phyloP scores from a whole-genome alignment of 1,284 basidiomycete genomes.

The Tremellales sp. region DNA sequence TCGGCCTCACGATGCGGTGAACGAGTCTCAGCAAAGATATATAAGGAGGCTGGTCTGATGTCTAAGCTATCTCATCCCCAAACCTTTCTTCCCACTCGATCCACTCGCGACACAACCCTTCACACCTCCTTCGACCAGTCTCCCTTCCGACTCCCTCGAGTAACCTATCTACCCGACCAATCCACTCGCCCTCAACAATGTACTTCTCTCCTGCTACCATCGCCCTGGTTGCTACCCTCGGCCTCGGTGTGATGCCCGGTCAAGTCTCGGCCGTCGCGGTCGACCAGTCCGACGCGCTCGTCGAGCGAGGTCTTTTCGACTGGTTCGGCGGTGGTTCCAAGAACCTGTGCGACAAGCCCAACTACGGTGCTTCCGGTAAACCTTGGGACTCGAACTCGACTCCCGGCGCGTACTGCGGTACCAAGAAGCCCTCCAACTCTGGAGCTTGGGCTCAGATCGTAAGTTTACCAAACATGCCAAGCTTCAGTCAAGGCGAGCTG shows the following conservation, averaged over 20 bases:
- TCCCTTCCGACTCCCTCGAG: conserved; percentile 4
- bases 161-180: conserved; percentile 3
- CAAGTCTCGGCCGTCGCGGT: conserved; percentile 5
- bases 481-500: neutral
- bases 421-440: conserved; percentile 22
- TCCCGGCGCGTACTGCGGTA: conserved; percentile 25
- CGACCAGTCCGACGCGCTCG: conserved; percentile 6
- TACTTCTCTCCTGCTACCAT: conserved; percentile 20
- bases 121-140: conserved; percentile 13
- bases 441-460: conserved; percentile 19
- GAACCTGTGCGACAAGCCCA: conserved; percentile 18
- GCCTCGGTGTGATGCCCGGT: conserved; percentile 12
- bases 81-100: conserved; percentile 5
- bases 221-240: conserved; percentile 15
- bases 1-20: too few species aligned
- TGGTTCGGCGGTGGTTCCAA: neutral
- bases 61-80: conserved; percentile 5
- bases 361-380: conserved; percentile 22
- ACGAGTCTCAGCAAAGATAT: too few species aligned
- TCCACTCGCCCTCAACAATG: conserved; percentile 10
- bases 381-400: conserved; percentile 21
- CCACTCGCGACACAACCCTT: conserved; percentile 1
- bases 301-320: neutral
- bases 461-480: conserved; percentile 1
- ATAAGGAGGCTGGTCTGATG: too few species aligned